Evolutionary conservation across 2,329 filamentous ascomycete species (phyloP).

Genomic region (Epichloe gansuensis): DNA sequence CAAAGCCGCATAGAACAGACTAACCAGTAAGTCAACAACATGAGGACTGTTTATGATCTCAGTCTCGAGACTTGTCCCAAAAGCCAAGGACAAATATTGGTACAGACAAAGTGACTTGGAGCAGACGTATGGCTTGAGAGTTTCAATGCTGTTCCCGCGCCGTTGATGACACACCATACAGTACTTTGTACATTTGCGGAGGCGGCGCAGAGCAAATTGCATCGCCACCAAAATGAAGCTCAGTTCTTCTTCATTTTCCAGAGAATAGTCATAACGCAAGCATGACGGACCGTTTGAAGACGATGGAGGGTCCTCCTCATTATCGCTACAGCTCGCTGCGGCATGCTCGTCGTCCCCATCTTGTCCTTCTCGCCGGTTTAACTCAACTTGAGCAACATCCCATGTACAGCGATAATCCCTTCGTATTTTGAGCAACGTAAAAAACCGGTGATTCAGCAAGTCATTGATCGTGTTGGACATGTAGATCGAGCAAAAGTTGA

Average conservation of each 20-base stretch:
- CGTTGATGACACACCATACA: conserved; percentile 73
- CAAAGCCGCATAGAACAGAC: conserved; percentile 60
- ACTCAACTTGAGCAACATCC: conserved; percentile 27
- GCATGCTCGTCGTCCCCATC: no score
- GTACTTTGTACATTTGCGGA: conserved; percentile 72
- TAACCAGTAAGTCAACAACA: conserved; percentile 74
- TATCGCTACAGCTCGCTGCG: background rate
- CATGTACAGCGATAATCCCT: conserved; percentile 41
- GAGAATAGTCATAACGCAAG: conserved; percentile 19
- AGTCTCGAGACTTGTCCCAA: conserved; percentile 75
- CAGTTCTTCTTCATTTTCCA: conserved; percentile 18
- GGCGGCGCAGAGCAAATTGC: conserved; percentile 65
- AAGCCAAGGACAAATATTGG: conserved; percentile 77
- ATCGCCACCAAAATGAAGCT: conserved; percentile 48
- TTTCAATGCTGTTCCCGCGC: conserved; percentile 50
- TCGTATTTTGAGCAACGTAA: conserved; percentile 49
- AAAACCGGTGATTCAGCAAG: conserved; percentile 48
- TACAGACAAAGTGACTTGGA: conserved; percentile 63
- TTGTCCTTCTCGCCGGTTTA: conserved; percentile 3
- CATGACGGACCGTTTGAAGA: conserved; percentile 6
- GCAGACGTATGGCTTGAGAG: conserved; percentile 71
- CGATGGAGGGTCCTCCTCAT: background rate
- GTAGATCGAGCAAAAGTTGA: conserved; percentile 36
- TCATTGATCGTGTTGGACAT: conserved; percentile 57
- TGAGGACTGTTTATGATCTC: conserved; percentile 68